Evolutionary conservation across 2,329 filamentous ascomycete genomes (phyloP).

Genomic region (Clonostachys rosea): DNA sequence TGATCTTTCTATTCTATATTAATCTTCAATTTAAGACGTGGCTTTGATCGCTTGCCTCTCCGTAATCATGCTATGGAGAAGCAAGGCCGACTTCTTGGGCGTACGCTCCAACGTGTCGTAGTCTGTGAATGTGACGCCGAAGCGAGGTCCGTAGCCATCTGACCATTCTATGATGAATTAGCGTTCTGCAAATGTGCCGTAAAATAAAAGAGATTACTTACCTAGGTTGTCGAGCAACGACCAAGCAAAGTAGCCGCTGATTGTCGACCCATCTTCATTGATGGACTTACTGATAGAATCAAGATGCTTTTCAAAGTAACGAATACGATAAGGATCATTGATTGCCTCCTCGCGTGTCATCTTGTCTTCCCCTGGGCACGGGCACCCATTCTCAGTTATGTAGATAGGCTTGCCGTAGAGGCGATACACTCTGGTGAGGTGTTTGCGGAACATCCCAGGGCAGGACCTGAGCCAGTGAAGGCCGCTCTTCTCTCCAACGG

Average conservation of each 20-base stretch:
- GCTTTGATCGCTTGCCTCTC: neutral
- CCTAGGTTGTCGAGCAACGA: constrained; percentile 21
- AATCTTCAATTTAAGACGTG: neutral
- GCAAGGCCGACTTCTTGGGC: constrained; percentile 26
- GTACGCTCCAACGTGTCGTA: constrained; percentile 27
- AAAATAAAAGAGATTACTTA: neutral
- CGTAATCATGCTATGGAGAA: constrained; percentile 7
- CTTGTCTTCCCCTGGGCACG: constrained; percentile 23
- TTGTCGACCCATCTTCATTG: constrained; percentile 6
- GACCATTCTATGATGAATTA: constrained; percentile 19
- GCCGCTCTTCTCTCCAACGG: constrained; percentile 21
- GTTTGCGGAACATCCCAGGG: constrained; percentile 17
- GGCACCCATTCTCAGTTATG: constrained; percentile 25
- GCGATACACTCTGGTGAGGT: constrained; percentile 14
- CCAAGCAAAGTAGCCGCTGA: constrained; percentile 24
- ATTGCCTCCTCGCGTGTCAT: constrained; percentile 27
- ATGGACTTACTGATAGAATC: constrained; percentile 24
- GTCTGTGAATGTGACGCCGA: constrained; percentile 29
- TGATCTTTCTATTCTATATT: too few relatives aligned
- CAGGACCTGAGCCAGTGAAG: constrained; percentile 25
- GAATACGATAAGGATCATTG: constrained; percentile 25
- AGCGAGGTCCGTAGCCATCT: constrained; percentile 28
- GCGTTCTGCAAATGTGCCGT: neutral
- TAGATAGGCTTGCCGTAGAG: constrained; percentile 18
- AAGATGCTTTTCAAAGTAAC: constrained; percentile 29